Evolutionary conservation across 1,139 yeast species (phyloP).

Genomic region (Hansenula sp.): DNA sequence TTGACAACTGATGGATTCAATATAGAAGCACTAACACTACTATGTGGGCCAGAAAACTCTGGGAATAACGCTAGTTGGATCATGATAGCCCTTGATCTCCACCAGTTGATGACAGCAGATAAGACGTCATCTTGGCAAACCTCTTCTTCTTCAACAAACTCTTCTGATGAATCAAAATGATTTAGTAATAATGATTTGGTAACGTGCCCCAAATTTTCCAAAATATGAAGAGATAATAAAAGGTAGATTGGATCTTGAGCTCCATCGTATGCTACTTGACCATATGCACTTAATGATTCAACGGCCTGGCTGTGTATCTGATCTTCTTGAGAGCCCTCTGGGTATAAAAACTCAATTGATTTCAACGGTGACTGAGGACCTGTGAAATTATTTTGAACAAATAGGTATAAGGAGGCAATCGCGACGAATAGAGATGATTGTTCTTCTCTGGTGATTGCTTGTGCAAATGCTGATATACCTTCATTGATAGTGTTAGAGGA

Average conservation of each 20-base stretch:
- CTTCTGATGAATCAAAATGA: constrained; percentile 12
- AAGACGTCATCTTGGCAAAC: constrained; percentile 23
- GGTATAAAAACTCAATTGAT: constrained; percentile 25
- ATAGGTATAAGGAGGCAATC: constrained; percentile 59
- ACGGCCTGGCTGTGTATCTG: constrained; percentile 23
- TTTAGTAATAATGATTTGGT: constrained; percentile 28
- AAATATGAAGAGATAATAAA: constrained; percentile 42
- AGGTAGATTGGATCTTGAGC: constrained; percentile 52
- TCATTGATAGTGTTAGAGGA: constrained; percentile 6
- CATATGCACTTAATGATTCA: constrained; percentile 46
- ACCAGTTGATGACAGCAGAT: constrained; percentile 57
- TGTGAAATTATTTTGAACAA: constrained; percentile 74
- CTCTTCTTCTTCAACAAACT: constrained; percentile 19
- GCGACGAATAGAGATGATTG: constrained; percentile 32
- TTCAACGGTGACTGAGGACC: constrained; percentile 64
- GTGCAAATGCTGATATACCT: background rate
- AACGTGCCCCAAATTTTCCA: constrained; percentile 44
- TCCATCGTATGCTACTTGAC: constrained; percentile 62
- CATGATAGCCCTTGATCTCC: constrained; percentile 67
- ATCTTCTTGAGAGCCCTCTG: constrained; percentile 12
- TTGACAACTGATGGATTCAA: constrained; percentile 18
- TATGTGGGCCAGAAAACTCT: constrained; percentile 48
- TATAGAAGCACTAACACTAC: constrained; percentile 29
- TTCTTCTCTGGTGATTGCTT: constrained; percentile 3
- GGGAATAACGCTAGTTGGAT: constrained; percentile 57